Percentiles rank a stretch among this genome's conserved stretches.
These are phyloP conservation scores for Candida palmyrensis DNA, from an alignment of 805 yeast species.

Conservation along the genomic window DNA sequence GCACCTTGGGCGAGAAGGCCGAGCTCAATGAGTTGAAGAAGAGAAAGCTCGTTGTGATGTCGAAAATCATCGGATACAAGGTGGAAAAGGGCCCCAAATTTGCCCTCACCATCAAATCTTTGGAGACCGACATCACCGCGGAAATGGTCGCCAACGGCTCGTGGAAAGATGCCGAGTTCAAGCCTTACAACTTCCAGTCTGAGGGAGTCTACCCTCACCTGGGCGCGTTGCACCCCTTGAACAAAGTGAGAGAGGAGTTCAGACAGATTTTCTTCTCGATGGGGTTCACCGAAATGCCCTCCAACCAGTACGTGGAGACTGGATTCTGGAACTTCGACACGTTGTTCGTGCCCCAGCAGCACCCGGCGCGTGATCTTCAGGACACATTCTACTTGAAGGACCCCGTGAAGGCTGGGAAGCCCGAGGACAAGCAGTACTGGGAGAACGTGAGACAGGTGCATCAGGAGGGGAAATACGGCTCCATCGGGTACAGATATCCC, in stretches of 20 bases:
- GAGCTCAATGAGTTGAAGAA: constrained; percentile 83
- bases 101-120: constrained; percentile 69
- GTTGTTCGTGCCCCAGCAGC: constrained; percentile 96
- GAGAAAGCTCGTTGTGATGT: constrained; percentile 74
- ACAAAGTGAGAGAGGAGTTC: constrained; percentile 95
- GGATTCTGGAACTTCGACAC: constrained; percentile 99
- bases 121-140: constrained; percentile 90
- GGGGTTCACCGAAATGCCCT: constrained; percentile 99
- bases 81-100: constrained; percentile 82
- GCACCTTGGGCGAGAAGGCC: constrained; percentile 56
- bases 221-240: constrained; percentile 96
- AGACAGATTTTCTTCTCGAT: constrained; percentile 94
- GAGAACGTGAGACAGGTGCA: constrained; percentile 79
- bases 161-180: constrained; percentile 82
- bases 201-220: constrained; percentile 83
- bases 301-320: constrained; percentile 95
- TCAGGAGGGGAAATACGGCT: constrained; percentile 84
- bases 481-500: constrained; percentile 97
- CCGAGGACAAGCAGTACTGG: constrained; percentile 77
- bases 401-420: constrained; percentile 75
- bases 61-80: constrained; percentile 69
- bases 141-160: constrained; percentile 84
- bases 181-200: constrained; percentile 93
- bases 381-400: constrained; percentile 97
- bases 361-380: constrained; percentile 98